Base-by-base conservation (phyloP, 768 basidiomycete genomes). In the Suillus americanus region DNA sequence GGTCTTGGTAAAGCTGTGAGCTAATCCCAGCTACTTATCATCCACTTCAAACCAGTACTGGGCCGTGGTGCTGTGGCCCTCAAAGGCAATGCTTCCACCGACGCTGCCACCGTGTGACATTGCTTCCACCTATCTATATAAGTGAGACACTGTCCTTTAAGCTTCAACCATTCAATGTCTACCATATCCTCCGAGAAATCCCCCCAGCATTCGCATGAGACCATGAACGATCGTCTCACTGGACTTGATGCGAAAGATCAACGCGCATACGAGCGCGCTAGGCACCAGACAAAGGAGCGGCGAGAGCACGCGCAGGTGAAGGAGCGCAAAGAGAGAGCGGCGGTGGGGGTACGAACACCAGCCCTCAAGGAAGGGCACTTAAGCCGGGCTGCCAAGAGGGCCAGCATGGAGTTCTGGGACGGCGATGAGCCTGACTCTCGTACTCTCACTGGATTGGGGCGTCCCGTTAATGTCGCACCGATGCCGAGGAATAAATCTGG, bases 231-330 rank as follows among this genome's bases (percentile, higher is more conserved):
- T 60, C 66, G 67, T 55, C 23, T 71, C 59, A 69, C 68, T 46
- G 72, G 69, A 60, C 12, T 60, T 2, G 61, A 7, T 33, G 56
- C 68, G 40, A 76, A 76, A 62, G 75, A 78, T 60, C 69, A 70
- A 45, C 75, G 75, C 18, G 77, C 75, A 25, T 70, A 66, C 14
- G 75, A 76, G 67, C 77, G 74, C 37, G 75, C 75, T 9, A 75
- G 77, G 63, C 75, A 75, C 38, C 75, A 70, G 28, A 68, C 63
- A 62, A 76, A 75, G 65, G 73, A 75, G 63, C 74, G 74, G 33
- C 76, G 62, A 59, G 76, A 73, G 65, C 71, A 77, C 10, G 67
- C 70, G 14, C 73, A 74, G 6, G 65, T 69, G 10, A 74, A 66
- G 74, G 68, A 74, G 63, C 74, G 74, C 65, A 75, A 77, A 67